A percentile compares a stretch with the other conserved stretches of the same genome.
Evolutionary conservation across 2,329 filamentous ascomycete genomes (phyloP).

Genomic region (Botrytis deweyae): DNA sequence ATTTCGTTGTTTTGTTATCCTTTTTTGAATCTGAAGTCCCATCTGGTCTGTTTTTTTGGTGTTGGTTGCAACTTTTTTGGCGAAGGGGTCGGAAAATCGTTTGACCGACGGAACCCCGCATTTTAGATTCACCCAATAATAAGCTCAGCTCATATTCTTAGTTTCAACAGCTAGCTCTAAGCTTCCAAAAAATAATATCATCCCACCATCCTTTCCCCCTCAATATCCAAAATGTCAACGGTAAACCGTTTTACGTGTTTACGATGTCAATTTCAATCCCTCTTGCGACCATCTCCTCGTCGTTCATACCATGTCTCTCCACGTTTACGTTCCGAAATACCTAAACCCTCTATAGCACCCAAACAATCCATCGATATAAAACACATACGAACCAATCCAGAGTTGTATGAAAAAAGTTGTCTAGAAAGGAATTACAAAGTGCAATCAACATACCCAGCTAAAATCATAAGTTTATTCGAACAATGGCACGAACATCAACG

Average conservation of each 20-base stretch:
- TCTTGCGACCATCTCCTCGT: neutral
- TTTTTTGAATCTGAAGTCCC: neutral
- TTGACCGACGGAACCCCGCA: neutral
- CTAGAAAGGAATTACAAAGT: conserved; percentile 76
- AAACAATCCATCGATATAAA: conserved; percentile 80
- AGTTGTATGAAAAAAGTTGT: conserved; percentile 80
- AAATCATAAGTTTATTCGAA: conserved; percentile 56
- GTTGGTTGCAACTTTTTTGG: neutral
- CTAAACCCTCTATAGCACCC: conserved; percentile 60
- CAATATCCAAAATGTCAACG: conserved; percentile 14
- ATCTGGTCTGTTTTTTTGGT: neutral
- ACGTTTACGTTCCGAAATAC: conserved; percentile 9
- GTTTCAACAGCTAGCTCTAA: neutral
- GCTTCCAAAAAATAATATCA: conserved; percentile 11
- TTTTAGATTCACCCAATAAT: neutral
- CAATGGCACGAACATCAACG: conserved; percentile 60
- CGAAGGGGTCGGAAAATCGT: neutral
- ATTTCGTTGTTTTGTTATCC: neutral
- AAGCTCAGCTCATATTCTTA: neutral
- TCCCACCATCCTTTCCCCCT: neutral
- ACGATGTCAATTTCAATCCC: conserved; percentile 15
- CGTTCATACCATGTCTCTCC: conserved; percentile 18
- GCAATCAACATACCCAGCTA: conserved; percentile 54
- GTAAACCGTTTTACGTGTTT: conserved; percentile 15
- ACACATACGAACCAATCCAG: conserved; percentile 82